Percentiles rank a stretch among this genome's conserved stretches.
These are phyloP conservation scores for Mycena floridula DNA, from an alignment of 768 basidiomycete species.

Conservation along the genomic window DNA sequence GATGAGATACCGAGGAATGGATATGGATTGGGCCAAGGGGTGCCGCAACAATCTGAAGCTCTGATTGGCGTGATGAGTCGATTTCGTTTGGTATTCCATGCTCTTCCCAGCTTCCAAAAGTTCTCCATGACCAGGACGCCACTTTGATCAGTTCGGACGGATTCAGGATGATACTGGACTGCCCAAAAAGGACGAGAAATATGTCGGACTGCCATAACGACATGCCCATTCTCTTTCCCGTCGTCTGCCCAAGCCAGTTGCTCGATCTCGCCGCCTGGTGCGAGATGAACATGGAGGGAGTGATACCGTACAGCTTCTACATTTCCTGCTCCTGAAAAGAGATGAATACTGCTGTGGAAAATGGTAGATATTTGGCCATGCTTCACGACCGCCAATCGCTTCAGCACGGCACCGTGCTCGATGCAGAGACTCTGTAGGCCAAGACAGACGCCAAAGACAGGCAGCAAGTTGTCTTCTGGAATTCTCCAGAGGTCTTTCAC, in stretches of 20 bases:
- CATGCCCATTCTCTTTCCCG: slow-evolving; percentile 54
- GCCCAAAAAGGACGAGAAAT: slow-evolving; percentile 70
- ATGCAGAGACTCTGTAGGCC: slow-evolving; percentile 73
- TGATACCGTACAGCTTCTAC: slow-evolving; percentile 74
- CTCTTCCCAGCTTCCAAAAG: slow-evolving; percentile 65
- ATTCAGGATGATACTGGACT: slow-evolving; percentile 89
- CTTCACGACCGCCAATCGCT: slow-evolving; percentile 61
- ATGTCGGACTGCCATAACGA: slow-evolving; percentile 74
- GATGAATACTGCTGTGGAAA: slow-evolving; percentile 46
- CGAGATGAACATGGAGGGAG: slow-evolving; percentile 61
- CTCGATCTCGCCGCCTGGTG: slow-evolving; percentile 43
- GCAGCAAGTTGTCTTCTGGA: slow-evolving; percentile 42
- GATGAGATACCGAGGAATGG: slow-evolving; percentile 11
- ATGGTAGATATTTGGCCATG: slow-evolving; percentile 72
- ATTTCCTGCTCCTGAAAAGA: slow-evolving; percentile 53
- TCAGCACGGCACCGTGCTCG: slow-evolving; percentile 57
- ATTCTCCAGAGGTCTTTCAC: slow-evolving; percentile 69
- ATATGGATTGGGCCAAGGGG: slow-evolving; percentile 40
- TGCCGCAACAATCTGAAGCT: slow-evolving; percentile 33
- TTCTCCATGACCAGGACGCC: slow-evolving; percentile 65
- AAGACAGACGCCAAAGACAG: slow-evolving; percentile 80
- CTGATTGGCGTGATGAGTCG: slow-evolving; percentile 39
- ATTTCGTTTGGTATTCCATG: slow-evolving; percentile 41
- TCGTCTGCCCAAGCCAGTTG: slow-evolving; percentile 72
- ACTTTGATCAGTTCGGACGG: slow-evolving; percentile 63